Evolutionary conservation across 768 basidiomycete genomes (phyloP), one percentile per base, ranked within the genome.

Genomic region (Dioszegia aurantiaca): DNA sequence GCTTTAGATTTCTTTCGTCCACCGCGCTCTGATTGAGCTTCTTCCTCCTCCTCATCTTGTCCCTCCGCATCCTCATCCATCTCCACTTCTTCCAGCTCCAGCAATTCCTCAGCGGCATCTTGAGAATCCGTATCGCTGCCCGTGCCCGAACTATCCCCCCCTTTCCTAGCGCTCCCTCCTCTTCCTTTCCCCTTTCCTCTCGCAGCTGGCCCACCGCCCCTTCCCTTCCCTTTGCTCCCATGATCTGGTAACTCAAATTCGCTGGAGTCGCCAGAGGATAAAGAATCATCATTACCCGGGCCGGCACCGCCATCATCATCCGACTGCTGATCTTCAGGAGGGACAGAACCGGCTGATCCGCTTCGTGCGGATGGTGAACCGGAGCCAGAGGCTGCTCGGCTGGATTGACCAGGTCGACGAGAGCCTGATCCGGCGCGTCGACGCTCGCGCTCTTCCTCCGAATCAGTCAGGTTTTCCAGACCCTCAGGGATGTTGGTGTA

Each of bases 211-310:
- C 59, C 55, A 42, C 45, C 36, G 27, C 41, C 21, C 45, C 48
- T 47, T 26, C 33, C 8, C 33, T 14, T 14, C 6, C 8, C 6
- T 33, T 53, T 42, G 28, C 59, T 56, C 48, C 43, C 57, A 40
- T 42, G 44, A 1, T 33, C 54, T 17, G 45, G 33, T n/a, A 58
- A 58, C 8, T 45, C 41, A 33, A 61, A 61, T 23, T 64, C 60
- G 47, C 51, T 58, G 12, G 60, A 58, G 23, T 61, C 63, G 6
- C 63, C 63, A 4, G 63, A 64, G 43, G 33, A 26, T 26, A 46
- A 19, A 4, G 33, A 46, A 8, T 30, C 44, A 17, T 39, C 56
- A 31, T 47, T 33, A 33, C 33, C 33, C 33, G 33, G 33, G 14
- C 33, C 33, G n/a, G n/a, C n/a, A n/a, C n/a, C n/a, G n/a, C n/a